Conservation (phyloP, 306 rosid species). For the Biancaea sappan region DNA sequence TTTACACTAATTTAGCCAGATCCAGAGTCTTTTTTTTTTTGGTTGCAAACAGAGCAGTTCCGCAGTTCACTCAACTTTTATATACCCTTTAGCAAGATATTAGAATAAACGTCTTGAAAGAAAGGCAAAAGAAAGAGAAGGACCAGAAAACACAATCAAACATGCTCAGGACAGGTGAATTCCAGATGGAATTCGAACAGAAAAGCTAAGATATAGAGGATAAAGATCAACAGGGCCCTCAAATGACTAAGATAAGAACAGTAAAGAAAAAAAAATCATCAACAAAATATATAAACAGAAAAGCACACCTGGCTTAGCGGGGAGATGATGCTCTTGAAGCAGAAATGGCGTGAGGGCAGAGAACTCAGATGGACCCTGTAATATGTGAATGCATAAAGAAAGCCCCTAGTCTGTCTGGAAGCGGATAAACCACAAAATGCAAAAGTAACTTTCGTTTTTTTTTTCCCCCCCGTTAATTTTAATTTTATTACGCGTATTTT, state of each 20-base stretch:
- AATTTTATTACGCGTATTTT: too few relatives aligned
- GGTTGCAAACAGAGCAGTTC: neutral
- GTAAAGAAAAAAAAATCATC: neutral
- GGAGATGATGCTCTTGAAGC: neutral
- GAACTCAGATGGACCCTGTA: neutral
- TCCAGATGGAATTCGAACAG: neutral
- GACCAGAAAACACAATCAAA: conserved; percentile 3
- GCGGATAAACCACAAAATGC: too few relatives aligned
- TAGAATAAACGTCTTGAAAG: neutral
- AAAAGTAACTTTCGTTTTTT: too few relatives aligned
- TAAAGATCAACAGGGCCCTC: conserved; percentile 11
- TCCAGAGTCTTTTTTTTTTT: neutral
- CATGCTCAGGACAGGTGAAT: conserved; percentile 3
- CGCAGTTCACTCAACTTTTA: neutral
- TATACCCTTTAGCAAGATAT: conserved; percentile 11
- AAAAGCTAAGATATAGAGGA: neutral
- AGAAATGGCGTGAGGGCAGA: neutral
- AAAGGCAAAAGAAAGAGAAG: neutral
- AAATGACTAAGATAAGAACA: neutral
- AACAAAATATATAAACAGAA: neutral
- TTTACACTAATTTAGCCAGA: conserved; percentile 16
- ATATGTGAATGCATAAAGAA: too few relatives aligned
- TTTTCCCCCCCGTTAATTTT: too few relatives aligned
- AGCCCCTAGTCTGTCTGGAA: too few relatives aligned
- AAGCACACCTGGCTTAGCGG: conserved; percentile 17